These are phyloP conservation scores for Geosmithia flava DNA, from an alignment of 2,329 filamentous ascomycete species.

Conservation along the genomic window DNA sequence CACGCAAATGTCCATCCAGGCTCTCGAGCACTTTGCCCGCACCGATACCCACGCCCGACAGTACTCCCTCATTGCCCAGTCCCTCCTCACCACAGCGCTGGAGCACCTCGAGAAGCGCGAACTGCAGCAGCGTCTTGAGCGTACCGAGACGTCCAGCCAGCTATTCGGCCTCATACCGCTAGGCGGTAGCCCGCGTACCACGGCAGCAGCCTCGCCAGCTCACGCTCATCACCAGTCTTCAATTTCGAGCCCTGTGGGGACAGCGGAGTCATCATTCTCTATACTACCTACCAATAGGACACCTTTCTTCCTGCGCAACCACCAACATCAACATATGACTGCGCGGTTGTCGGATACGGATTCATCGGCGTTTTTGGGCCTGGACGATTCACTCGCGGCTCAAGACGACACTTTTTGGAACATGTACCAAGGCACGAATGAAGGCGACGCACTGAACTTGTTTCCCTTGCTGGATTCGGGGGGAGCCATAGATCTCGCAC, in stretches of 20 bases:
- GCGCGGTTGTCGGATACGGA: constrained; percentile 20
- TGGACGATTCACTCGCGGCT: constrained; percentile 23
- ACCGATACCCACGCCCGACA: constrained; percentile 37
- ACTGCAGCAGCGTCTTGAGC: constrained; percentile 28
- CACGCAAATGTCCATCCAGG: constrained; percentile 30
- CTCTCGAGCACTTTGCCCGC: constrained; percentile 35
- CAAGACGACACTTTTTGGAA: constrained; percentile 27
- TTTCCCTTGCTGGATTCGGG: constrained; percentile 38
- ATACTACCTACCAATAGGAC: constrained; percentile 12
- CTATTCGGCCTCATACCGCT: constrained; percentile 35
- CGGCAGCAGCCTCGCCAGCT: background rate
- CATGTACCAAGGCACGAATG: constrained; percentile 19
- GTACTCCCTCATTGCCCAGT: constrained; percentile 40
- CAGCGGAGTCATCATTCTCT: background rate
- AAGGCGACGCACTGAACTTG: constrained; percentile 32
- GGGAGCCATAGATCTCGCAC: constrained; percentile 38
- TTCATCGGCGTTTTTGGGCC: constrained; percentile 19
- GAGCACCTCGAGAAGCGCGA: constrained; percentile 35
- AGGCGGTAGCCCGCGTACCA: background rate
- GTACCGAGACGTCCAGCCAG: constrained; percentile 37
- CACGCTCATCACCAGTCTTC: background rate
- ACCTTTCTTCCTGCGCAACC: constrained; percentile 7
- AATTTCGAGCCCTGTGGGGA: background rate
- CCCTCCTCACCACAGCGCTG: constrained; percentile 30
- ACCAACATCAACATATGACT: constrained; percentile 8